Conservation (phyloP, 257 asterid species). For the Scutellaria galericulata region DNA sequence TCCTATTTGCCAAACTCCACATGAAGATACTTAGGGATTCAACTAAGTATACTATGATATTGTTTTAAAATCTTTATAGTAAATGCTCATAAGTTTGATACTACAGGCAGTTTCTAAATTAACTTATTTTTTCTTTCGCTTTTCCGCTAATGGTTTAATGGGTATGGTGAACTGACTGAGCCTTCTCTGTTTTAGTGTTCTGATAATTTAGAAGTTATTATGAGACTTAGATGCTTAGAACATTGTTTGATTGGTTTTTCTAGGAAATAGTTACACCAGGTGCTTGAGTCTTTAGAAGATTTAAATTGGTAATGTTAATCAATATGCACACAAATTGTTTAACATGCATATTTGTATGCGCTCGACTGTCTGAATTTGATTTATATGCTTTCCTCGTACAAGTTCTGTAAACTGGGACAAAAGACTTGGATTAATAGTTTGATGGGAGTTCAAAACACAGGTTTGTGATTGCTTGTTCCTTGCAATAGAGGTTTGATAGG, state of each 20-base stretch:
- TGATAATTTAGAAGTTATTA: neutral
- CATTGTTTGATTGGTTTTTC: neutral
- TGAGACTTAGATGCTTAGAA: neutral
- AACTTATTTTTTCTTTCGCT: conserved; percentile 2
- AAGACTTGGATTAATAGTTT: too few species aligned
- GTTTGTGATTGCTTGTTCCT: neutral
- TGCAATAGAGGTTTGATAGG: too few species aligned
- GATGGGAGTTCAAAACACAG: neutral
- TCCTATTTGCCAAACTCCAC: neutral
- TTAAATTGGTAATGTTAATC: neutral
- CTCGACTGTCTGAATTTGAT: neutral
- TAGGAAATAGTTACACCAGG: neutral
- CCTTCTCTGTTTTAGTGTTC: neutral
- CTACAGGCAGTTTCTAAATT: neutral
- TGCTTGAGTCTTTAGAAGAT: conserved; percentile 15
- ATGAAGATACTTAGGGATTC: conserved; percentile 6
- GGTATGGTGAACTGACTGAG: neutral
- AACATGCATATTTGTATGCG: neutral
- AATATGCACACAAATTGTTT: neutral
- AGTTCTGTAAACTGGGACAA: too few species aligned
- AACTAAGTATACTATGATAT: neutral
- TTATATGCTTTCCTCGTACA: neutral
- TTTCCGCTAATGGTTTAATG: neutral
- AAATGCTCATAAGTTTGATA: conserved; percentile 3
- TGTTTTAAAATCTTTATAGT: neutral